phyloP scores from a whole-genome alignment of 164 flowering plant genomes.

The Tetracentron sinense region DNA sequence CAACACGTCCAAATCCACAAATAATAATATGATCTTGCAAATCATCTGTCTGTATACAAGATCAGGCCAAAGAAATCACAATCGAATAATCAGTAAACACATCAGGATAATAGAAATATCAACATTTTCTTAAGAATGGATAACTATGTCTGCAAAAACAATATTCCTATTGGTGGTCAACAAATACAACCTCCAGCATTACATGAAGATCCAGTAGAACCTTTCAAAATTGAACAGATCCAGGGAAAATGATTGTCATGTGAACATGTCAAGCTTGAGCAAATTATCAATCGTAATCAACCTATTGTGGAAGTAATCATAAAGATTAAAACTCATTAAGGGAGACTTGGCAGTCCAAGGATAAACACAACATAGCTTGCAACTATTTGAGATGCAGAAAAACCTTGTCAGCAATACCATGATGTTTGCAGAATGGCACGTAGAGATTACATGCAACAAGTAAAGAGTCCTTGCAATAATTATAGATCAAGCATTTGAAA shows the following conservation, averaged over 20 bases:
- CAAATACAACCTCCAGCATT: background rate
- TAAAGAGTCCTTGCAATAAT: background rate
- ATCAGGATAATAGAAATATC: background rate
- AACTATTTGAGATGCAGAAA: background rate
- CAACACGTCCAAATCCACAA: slow-evolving; percentile 99
- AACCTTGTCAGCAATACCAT: background rate
- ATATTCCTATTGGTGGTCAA: background rate
- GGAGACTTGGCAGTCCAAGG: background rate
- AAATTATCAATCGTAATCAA: no score
- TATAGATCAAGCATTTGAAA: no score
- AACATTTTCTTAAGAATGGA: background rate
- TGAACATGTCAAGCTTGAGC: background rate
- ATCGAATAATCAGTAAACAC: slow-evolving; percentile 4
- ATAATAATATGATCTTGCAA: slow-evolving; percentile 98
- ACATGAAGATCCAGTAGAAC: no score
- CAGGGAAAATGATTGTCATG: no score
- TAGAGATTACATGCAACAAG: background rate
- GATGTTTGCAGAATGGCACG: background rate
- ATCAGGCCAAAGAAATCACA: slow-evolving; percentile 9
- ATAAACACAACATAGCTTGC: background rate
- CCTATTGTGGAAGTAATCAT: background rate
- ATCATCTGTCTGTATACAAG: slow-evolving; percentile 89
- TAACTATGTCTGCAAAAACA: background rate
- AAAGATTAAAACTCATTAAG: background rate
- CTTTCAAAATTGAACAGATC: no score